A percentile compares a stretch with the other conserved stretches of the same genome.
These are phyloP conservation scores for Metarhizium anisopliae DNA, from an alignment of 2,329 filamentous ascomycete species.

Conservation along the genomic window DNA sequence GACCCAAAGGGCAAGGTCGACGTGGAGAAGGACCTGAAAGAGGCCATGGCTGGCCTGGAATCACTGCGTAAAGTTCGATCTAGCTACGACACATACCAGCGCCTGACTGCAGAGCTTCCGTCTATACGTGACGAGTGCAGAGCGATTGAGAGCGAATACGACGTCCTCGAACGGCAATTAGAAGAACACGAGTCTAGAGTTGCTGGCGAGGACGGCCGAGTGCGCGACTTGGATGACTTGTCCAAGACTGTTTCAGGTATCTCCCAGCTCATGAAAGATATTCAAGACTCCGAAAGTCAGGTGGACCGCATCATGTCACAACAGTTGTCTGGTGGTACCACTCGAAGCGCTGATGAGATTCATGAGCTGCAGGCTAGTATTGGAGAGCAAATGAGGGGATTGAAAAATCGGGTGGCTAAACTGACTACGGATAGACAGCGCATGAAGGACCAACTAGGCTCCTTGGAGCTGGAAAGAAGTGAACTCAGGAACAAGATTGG, in stretches of 20 bases:
- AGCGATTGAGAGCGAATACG: conserved; percentile 52
- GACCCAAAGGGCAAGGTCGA: conserved; percentile 54
- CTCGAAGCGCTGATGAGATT: conserved; percentile 73
- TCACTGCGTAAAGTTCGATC: conserved; percentile 53
- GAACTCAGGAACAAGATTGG: conserved; percentile 67
- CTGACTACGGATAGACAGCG: conserved; percentile 64
- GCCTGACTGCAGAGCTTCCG: conserved; percentile 64
- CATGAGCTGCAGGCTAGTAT: conserved; percentile 63
- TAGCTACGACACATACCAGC: conserved; percentile 65
- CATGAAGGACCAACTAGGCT: conserved; percentile 55
- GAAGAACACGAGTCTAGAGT: conserved; percentile 62
- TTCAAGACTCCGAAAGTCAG: conserved; percentile 61
- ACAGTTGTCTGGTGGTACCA: conserved; percentile 57
- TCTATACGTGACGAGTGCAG: conserved; percentile 54
- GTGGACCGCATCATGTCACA: conserved; percentile 68
- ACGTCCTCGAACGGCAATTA: conserved; percentile 48
- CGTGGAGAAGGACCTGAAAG: conserved; percentile 51
- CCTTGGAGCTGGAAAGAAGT: conserved; percentile 67
- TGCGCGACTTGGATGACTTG: conserved; percentile 66
- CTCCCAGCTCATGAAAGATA: conserved; percentile 61
- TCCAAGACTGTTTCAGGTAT: conserved; percentile 71
- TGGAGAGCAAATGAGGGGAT: conserved; percentile 55
- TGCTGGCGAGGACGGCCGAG: conserved; percentile 52
- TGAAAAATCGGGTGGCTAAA: conserved; percentile 57
- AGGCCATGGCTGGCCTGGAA: conserved; percentile 40